phyloP scores from a whole-genome alignment of 208 protist genomes.

The Leishmania amazonensis region DNA sequence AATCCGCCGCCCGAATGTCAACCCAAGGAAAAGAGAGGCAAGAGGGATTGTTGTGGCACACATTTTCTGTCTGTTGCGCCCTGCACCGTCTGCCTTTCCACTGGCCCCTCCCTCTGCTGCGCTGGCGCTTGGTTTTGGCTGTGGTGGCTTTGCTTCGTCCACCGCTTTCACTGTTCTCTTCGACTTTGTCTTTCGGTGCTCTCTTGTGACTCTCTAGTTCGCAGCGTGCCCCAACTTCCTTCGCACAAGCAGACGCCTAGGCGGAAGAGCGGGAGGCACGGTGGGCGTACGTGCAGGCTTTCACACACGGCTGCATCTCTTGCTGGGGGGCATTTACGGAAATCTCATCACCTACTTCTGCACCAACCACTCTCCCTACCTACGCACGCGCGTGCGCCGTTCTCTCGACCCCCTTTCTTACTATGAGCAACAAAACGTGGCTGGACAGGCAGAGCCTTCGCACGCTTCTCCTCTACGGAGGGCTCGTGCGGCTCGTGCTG shows the following conservation, averaged over 20 bases:
- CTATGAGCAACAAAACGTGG: slow-evolving; percentile 13
- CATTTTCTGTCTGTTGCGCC: neutral
- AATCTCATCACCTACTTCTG: neutral
- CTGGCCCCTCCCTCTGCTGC: neutral
- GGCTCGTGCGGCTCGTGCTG: slow-evolving; percentile 61
- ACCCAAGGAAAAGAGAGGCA: neutral
- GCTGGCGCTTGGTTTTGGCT: neutral
- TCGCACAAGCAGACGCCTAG: neutral
- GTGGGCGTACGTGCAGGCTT: neutral
- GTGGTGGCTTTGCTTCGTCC: neutral
- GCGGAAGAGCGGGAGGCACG: neutral
- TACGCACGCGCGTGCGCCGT: neutral
- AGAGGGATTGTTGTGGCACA: neutral
- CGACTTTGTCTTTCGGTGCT: neutral
- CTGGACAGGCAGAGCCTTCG: slow-evolving; percentile 33
- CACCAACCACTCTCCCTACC: too few species aligned
- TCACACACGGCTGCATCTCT: neutral
- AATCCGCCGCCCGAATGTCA: neutral
- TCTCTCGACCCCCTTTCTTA: neutral
- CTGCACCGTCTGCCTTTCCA: neutral
- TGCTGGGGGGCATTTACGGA: neutral
- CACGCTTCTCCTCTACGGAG: slow-evolving; percentile 48
- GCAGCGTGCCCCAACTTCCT: neutral
- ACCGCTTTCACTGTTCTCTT: neutral
- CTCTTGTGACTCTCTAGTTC: neutral